Evolutionary conservation across 345 rosid genomes (phyloP), one percentile per base, ranked within the genome.

Genomic region (Lagerstroemia speciosa): DNA sequence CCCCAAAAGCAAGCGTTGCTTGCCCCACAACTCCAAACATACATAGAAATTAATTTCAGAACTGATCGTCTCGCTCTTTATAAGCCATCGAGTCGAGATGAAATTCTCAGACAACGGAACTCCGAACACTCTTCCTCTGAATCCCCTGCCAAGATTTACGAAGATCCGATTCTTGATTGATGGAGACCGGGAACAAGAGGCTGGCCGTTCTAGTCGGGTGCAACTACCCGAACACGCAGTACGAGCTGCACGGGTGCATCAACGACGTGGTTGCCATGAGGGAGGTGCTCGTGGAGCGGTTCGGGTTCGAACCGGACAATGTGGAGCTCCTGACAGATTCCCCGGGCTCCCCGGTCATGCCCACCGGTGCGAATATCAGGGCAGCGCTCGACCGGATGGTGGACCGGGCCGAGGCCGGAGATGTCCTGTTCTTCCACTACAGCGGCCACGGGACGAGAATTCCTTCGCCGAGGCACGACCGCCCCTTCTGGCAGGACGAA

Each of bases 381-480:
- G 83, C 76, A 7, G 96, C 90, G 24, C 85, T 91, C 17, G 60
- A 67, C 32, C 65, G 78, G 71, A 89, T 89, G 97, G 82, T 91
- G 41, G 83, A 80, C 7, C 53, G 71, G 62, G 89, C 87, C 62
- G 84, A 81, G 81, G 50, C 66, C 20, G 89, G 87, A 20, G 90
- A 91, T 58, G 83, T 87, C 36, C 53, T 91, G 67, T 83, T 82
- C 52, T 89, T 92, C 73, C 96, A 91, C 50, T 91, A 80, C 24
- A 91, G 97, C 73, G 95, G 97, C 6, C 95, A 91, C 71, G 93
- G 95, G 71, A 91, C 92, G 16, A 69, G 85, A 40, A 85, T 88
- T 41, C 95, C 97, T 0, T 84, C 87, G 15, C 24, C 38, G 60
- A 79, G 76, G 72, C 81, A 79, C 17, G 69, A 40, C 40, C 78